Evolutionary conservation across 1,284 basidiomycete genomes (phyloP).

Genomic region (Cerioporus squamosus): DNA sequence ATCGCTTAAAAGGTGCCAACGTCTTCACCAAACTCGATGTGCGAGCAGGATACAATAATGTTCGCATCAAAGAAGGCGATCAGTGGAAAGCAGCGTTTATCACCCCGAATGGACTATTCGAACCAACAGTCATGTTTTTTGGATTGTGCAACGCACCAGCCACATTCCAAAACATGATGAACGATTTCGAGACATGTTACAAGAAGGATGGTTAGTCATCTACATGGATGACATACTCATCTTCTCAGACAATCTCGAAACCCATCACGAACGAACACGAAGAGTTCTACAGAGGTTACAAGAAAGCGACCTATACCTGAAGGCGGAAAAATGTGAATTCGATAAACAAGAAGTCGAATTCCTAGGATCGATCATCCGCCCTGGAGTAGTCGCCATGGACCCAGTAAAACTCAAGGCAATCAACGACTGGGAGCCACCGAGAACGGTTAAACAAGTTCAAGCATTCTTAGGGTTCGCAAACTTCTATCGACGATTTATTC

Average conservation of each 20-base stretch:
- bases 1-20: slow-evolving; percentile 2
- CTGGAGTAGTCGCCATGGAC: slow-evolving; percentile 40
- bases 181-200: slow-evolving; percentile 27
- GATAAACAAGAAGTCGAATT: slow-evolving; percentile 33
- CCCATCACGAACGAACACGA: slow-evolving; percentile 23
- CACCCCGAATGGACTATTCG: slow-evolving; percentile 8
- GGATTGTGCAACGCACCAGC: slow-evolving; percentile 15
- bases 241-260: slow-evolving; percentile 15
- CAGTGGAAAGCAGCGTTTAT: slow-evolving; percentile 20
- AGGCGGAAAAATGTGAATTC: slow-evolving; percentile 44
- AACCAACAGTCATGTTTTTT: slow-evolving; percentile 20
- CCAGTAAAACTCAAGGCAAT: slow-evolving; percentile 41
- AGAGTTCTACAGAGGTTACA: slow-evolving; percentile 38
- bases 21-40: slow-evolving; percentile 13
- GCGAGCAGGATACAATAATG: slow-evolving; percentile 17
- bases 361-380: slow-evolving; percentile 40
- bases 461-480: slow-evolving; percentile 47
- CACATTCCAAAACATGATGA: slow-evolving; percentile 24
- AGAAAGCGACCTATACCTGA: slow-evolving; percentile 33
- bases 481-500: slow-evolving; percentile 49
- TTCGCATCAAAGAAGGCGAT: slow-evolving; percentile 18
- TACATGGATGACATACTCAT: slow-evolving; percentile 36
- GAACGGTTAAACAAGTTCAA: slow-evolving; percentile 32
- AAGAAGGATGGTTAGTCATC: slow-evolving; percentile 21
- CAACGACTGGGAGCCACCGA: slow-evolving; percentile 39